These are phyloP conservation scores for Monascus purpureus DNA, from an alignment of 495 filamentous ascomycete genomes.

Conservation along the genomic window DNA sequence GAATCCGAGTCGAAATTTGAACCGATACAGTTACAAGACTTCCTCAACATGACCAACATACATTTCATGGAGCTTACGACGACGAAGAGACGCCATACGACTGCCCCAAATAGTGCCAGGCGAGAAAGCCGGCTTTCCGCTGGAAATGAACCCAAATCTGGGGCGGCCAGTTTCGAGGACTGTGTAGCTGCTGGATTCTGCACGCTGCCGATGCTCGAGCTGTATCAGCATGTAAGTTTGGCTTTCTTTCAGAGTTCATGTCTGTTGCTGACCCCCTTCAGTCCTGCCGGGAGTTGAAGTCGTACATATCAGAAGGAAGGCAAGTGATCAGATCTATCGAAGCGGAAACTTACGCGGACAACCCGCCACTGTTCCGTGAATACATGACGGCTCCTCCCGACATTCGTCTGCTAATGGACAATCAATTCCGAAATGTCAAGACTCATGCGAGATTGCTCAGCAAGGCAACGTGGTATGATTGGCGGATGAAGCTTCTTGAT, in stretches of 20 bases:
- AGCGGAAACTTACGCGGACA: slow-evolving; percentile 69
- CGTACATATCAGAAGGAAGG: slow-evolving; percentile 82
- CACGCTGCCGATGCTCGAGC: slow-evolving; percentile 79
- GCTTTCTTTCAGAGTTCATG: background rate
- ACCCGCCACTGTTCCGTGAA: slow-evolving; percentile 81
- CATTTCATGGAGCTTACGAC: slow-evolving; percentile 93
- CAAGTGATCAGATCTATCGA: slow-evolving; percentile 82
- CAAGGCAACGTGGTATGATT: slow-evolving; percentile 95
- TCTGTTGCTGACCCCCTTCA: slow-evolving; percentile 25
- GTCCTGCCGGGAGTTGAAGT: slow-evolving; percentile 88
- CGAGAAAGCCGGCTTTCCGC: slow-evolving; percentile 19
- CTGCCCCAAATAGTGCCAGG: slow-evolving; percentile 40
- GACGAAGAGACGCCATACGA: slow-evolving; percentile 80
- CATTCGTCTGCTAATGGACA: slow-evolving; percentile 75
- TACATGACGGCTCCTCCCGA: slow-evolving; percentile 82
- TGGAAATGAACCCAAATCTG: slow-evolving; percentile 30
- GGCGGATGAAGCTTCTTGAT: slow-evolving; percentile 83
- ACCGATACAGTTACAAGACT: slow-evolving; percentile 77
- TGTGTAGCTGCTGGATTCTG: slow-evolving; percentile 82
- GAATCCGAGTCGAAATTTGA: slow-evolving; percentile 33
- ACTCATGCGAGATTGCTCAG: slow-evolving; percentile 77
- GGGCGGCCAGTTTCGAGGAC: slow-evolving; percentile 44
- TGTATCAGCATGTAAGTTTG: slow-evolving; percentile 76
- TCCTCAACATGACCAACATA: slow-evolving; percentile 88
- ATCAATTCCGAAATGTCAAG: slow-evolving; percentile 92